phyloP scores from a whole-genome alignment of 768 basidiomycete species.

The Coprinopsis sp. region DNA sequence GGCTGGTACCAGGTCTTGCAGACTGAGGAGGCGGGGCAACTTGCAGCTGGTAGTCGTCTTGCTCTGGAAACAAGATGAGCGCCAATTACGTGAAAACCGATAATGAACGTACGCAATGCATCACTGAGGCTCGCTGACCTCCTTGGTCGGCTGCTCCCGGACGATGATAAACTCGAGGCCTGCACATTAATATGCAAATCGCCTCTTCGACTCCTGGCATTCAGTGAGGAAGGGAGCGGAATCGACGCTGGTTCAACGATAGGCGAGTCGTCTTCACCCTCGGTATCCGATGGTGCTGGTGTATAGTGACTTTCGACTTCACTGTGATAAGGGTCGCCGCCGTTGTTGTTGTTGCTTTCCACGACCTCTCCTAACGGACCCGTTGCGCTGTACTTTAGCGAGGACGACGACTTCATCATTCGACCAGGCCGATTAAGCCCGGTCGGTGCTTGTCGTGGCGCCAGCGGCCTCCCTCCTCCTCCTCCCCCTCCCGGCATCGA shows the following conservation, averaged over 20 bases:
- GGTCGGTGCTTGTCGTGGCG: constrained; percentile 38
- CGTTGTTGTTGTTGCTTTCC: neutral
- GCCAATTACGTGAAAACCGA: constrained; percentile 2
- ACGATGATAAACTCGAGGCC: constrained; percentile 30
- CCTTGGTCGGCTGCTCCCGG: constrained; percentile 52
- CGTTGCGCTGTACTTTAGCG: constrained; percentile 23
- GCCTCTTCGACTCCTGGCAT: constrained; percentile 17
- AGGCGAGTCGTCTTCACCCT: constrained; percentile 32
- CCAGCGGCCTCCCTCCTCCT: constrained; percentile 22
- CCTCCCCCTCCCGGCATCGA: constrained; percentile 17
- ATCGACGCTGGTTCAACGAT: constrained; percentile 23
- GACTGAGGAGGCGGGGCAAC: constrained; percentile 32
- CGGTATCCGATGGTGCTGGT: constrained; percentile 22
- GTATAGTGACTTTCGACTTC: constrained; percentile 32
- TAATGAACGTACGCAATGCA: constrained; percentile 36
- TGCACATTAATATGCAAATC: constrained; percentile 17
- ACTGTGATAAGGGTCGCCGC: constrained; percentile 28
- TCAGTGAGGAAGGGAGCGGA: constrained; percentile 19
- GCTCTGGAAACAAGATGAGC: constrained; percentile 18
- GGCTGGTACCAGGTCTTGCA: constrained; percentile 33
- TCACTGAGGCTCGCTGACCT: constrained; percentile 79
- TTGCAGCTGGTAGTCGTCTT: constrained; percentile 37
- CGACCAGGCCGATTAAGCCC: constrained; percentile 45
- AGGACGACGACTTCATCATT: constrained; percentile 39
- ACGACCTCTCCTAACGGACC: constrained; percentile 37